Conservation (phyloP, 768 basidiomycete species). For the Hygrocybe coccinea region DNA sequence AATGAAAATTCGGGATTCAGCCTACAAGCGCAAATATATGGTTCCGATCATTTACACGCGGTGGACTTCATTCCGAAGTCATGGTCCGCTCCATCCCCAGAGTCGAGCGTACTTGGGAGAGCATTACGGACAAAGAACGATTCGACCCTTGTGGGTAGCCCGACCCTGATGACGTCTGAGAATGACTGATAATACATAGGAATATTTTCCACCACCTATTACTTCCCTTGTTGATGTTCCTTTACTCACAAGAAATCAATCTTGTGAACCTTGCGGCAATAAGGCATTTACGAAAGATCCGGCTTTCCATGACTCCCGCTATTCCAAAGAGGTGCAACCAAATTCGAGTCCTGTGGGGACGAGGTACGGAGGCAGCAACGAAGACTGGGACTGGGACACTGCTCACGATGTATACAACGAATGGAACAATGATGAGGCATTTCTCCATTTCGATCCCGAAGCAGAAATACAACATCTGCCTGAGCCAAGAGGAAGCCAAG, state of each 20-base stretch:
- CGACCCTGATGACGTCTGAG: neutral
- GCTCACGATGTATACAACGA: neutral
- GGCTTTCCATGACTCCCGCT: slow-evolving; percentile 13
- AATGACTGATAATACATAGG: slow-evolving; percentile 35
- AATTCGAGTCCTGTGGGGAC: no score
- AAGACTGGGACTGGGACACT: no score
- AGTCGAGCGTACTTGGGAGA: neutral
- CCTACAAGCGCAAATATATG: no score
- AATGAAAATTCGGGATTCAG: no score
- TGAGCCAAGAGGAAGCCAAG: slow-evolving; percentile 1
- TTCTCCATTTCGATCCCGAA: slow-evolving; percentile 33
- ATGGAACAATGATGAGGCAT: slow-evolving; percentile 27
- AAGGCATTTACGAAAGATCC: slow-evolving; percentile 29
- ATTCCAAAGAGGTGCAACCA: no score
- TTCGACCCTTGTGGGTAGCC: neutral
- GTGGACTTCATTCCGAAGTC: no score
- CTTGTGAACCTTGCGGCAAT: neutral
- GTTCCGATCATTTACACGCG: no score
- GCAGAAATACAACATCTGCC: neutral
- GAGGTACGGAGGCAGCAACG: no score
- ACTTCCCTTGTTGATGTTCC: slow-evolving; percentile 4
- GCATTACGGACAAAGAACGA: neutral
- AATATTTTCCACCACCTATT: neutral
- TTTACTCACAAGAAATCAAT: no score
- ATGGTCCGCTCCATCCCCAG: neutral